Evolutionary conservation across 495 filamentous ascomycete species (phyloP).

Genomic region (Eremomyces bilateralis): DNA sequence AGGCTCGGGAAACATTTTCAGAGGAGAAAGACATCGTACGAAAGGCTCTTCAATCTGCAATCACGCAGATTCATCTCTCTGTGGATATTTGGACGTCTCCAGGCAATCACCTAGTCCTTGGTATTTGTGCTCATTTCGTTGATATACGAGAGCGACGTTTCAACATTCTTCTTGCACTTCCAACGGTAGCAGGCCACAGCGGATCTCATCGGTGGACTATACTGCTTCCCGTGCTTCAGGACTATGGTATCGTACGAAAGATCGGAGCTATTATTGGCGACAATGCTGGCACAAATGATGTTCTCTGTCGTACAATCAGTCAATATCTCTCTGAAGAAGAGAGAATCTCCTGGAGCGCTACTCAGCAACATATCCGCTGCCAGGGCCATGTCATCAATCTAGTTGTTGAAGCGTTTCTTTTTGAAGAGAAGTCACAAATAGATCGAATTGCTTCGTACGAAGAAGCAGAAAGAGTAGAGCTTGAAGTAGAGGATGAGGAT

Average conservation of each 20-base stretch:
- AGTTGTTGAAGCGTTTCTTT: conserved; percentile 2
- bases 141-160: background rate
- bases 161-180: background rate
- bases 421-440: background rate
- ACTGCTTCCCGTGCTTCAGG: background rate
- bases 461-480: background rate
- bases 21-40: background rate
- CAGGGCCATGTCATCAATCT: background rate
- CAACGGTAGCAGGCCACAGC: background rate
- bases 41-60: background rate
- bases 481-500: background rate
- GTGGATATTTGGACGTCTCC: background rate
- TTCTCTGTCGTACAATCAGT: conserved; percentile 1
- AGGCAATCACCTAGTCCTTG: background rate
- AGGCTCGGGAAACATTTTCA: background rate
- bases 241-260: conserved; percentile 1
- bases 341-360: background rate
- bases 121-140: background rate
- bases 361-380: background rate
- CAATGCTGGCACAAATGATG: conserved; percentile 1
- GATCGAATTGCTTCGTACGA: conserved; percentile 1
- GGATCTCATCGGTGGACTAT: background rate
- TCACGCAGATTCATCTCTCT: background rate
- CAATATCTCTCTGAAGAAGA: background rate
- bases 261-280: conserved; percentile 1